A percentile compares a stretch with the other conserved stretches of the same genome.
These are phyloP conservation scores for Chaetomium sp. DNA, from an alignment of 2,329 filamentous ascomycete species.

Conservation along the genomic window DNA sequence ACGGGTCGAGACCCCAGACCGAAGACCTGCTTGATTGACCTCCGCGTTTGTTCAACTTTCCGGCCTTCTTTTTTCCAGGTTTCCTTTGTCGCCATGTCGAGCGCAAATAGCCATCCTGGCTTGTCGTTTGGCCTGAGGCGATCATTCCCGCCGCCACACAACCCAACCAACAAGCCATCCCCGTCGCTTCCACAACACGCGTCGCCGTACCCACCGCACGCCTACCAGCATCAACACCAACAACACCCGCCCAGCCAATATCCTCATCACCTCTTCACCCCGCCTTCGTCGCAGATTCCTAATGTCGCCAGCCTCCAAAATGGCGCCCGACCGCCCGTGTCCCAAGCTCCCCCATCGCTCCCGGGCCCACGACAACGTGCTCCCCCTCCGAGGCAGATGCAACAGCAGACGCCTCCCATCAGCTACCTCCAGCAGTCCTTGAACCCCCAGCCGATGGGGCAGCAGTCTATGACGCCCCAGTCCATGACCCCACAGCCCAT, in stretches of 20 bases:
- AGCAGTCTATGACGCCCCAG: conserved; percentile 33
- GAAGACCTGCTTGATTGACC: conserved; percentile 26
- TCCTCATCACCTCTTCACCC: conserved; percentile 56
- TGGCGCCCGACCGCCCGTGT: conserved; percentile 46
- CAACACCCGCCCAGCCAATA: conserved; percentile 47
- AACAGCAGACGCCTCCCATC: conserved; percentile 41
- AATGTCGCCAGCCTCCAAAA: conserved; percentile 53
- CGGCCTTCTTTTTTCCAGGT: conserved; percentile 18
- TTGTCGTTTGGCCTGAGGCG: conserved; percentile 57
- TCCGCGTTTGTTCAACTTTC: conserved; percentile 21
- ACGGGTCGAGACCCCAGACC: conserved; percentile 35
- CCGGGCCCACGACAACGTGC: conserved; percentile 49
- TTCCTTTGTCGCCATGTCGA: conserved; percentile 38
- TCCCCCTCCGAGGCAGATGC: conserved; percentile 51
- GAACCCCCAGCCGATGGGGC: conserved; percentile 39
- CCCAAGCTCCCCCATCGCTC: conserved; percentile 53
- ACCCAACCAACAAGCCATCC: conserved; percentile 57
- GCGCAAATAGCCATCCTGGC: conserved; percentile 54
- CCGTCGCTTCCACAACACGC: conserved; percentile 56
- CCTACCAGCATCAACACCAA: conserved; percentile 58
- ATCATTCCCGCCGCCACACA: conserved; percentile 50
- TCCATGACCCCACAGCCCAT: conserved; percentile 20
- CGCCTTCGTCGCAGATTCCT: conserved; percentile 50
- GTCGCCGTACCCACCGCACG: conserved; percentile 50
- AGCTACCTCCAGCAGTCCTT: conserved; percentile 43